Percentiles rank a stretch among this genome's conserved stretches.
These are phyloP conservation scores for Cardiospermum halicacabum DNA, from an alignment of 345 rosid species.

Conservation along the genomic window DNA sequence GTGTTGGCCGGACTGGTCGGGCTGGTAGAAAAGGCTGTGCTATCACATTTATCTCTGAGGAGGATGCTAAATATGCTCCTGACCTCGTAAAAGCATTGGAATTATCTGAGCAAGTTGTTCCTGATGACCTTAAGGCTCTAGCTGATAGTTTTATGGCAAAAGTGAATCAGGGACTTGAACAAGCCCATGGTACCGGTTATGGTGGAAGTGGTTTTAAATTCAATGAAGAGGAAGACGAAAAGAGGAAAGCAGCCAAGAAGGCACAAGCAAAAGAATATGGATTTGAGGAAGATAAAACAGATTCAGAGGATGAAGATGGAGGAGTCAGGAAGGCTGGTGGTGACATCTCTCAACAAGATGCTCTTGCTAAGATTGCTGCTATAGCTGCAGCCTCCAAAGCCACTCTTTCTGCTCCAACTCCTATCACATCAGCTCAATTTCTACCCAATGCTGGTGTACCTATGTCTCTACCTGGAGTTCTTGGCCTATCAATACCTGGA, in stretches of 20 bases:
- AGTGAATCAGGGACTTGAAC: constrained; percentile 93
- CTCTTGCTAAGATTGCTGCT: constrained; percentile 66
- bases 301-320: constrained; percentile 92
- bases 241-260: constrained; percentile 88
- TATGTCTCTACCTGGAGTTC: constrained; percentile 35
- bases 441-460: constrained; percentile 44
- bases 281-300: constrained; percentile 92
- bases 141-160: constrained; percentile 88
- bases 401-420: constrained; percentile 27
- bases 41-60: constrained; percentile 85
- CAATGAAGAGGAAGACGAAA: constrained; percentile 97
- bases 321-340: constrained; percentile 89
- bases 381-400: constrained; percentile 63
- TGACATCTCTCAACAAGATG: constrained; percentile 71
- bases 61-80: constrained; percentile 92
- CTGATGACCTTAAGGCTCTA: constrained; percentile 77
- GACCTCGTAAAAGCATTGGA: constrained; percentile 93
- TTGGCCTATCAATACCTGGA: constrained; percentile 33
- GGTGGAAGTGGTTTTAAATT: constrained; percentile 99
- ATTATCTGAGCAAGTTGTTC: constrained; percentile 95
- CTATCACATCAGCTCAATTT: constrained; percentile 34
- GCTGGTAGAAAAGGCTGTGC: constrained; percentile 97
- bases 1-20: constrained; percentile 96
- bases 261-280: constrained; percentile 97
- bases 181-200: constrained; percentile 94